A percentile compares a stretch with the other conserved stretches of the same genome.
Evolutionary conservation across 1,284 basidiomycete species (phyloP).

Genomic region (Leccinum huronense): DNA sequence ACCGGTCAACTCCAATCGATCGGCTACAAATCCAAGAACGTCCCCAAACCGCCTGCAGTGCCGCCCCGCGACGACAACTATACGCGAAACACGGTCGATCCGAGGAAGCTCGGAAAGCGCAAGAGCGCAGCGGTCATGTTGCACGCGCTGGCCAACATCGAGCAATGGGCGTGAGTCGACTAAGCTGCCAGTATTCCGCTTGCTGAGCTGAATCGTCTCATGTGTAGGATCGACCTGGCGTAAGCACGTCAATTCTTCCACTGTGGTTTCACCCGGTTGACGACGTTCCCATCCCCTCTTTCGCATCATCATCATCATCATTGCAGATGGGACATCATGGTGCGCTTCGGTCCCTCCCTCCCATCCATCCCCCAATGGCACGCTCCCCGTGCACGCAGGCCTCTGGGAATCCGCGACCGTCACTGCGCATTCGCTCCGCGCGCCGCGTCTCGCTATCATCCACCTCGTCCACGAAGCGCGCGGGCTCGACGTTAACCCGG

Average conservation of each 20-base stretch:
- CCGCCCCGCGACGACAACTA: conserved; percentile 5
- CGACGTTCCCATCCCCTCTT: background rate
- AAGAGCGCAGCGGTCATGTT: conserved; percentile 4
- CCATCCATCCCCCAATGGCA: conserved; percentile 1
- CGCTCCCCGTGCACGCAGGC: conserved; percentile 1
- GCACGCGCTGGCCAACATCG: conserved; percentile 4
- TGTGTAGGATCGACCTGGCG: conserved; percentile 4
- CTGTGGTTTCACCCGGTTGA: background rate
- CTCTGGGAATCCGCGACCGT: conserved; percentile 2
- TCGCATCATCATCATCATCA: background rate
- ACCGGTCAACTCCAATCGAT: background rate
- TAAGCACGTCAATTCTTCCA: background rate
- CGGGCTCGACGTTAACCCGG: conserved; percentile 2
- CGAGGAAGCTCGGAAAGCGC: conserved; percentile 1
- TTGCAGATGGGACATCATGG: conserved; percentile 6
- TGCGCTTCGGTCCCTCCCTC: conserved; percentile 1
- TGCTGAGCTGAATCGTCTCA: background rate
- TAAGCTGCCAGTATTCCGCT: background rate
- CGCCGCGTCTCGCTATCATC: conserved; percentile 1
- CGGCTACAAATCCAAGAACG: conserved; percentile 2
- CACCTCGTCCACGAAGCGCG: conserved; percentile 2
- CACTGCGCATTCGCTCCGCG: background rate
- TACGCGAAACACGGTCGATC: conserved; percentile 3
- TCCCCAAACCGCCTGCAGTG: background rate
- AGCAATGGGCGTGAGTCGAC: conserved; percentile 3